Base-by-base conservation (phyloP, 164 flowering plant species). In the Protea cynaroides region DNA sequence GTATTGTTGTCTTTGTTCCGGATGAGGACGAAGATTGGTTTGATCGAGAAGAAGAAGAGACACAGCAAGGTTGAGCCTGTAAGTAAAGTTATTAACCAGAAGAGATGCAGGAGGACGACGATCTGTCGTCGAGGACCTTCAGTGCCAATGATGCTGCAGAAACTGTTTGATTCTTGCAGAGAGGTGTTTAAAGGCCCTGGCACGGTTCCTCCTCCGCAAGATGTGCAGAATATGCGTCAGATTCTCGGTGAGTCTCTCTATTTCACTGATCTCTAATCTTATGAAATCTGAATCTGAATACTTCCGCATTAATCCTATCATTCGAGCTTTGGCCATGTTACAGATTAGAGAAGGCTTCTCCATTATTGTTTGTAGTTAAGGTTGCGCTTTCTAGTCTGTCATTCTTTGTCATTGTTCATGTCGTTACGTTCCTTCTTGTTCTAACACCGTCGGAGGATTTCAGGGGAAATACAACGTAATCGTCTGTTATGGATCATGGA, bases 111-210 rank as follows among this genome's bases (percentile, higher is more conserved):
- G 22, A 63, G 25, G 22, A 61, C 57, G 52, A 66, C 9, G 25
- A 52, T n/a, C 5, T 1, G 15, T 21, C 62, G 13, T 23, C 29
- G 19, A 10, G 14, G 13, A 2, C 63, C 62, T 7, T 7, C 12
- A 18, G 66, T 44, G 40, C 65, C 76, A 3, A 60, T 53, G 63
- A 46, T 63, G 3, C 67, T 89, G 37, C 93, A 87, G 74, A 72
- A 68, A 64, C 80, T 90, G 51, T 87, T 71, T 67, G 40, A 36
- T 15, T 57, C 74, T 0, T 87, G 96, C 56, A 66, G 37, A 44
- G 69, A 73, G 0, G 85, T 80, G 17, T 90, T 90, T 62, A 79
- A 77, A 69, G 93, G 93, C 43, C 81, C 80, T 40, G 92, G 85
- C 6, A 80, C 83, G 4, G 85, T 87, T 62, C 93, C 96, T 69